These are phyloP conservation scores for Staphylotrichum tortipilum DNA, from an alignment of 495 filamentous ascomycete genomes.

Conservation along the genomic window DNA sequence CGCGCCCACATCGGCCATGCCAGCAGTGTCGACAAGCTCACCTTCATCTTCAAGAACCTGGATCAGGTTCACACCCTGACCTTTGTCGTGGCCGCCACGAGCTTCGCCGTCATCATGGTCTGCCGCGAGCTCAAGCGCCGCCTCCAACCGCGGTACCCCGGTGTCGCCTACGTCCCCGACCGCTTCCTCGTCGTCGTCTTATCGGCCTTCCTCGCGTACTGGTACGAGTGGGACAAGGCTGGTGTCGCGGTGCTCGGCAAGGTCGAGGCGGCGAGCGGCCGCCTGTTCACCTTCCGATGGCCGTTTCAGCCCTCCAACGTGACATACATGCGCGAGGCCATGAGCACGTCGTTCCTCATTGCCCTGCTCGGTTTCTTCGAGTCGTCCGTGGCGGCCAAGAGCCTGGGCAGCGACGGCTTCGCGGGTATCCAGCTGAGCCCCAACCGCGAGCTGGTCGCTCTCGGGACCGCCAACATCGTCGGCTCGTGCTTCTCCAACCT, in stretches of 20 bases:
- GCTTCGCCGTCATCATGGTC: slow-evolving; percentile 84
- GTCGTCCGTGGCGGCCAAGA: slow-evolving; percentile 94
- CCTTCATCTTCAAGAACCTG: slow-evolving; percentile 65
- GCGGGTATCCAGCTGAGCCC: slow-evolving; percentile 73
- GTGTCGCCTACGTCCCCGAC: slow-evolving; percentile 84
- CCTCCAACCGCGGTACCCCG: slow-evolving; percentile 72
- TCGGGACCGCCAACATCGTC: slow-evolving; percentile 81
- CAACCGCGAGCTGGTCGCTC: slow-evolving; percentile 88
- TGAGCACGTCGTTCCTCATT: slow-evolving; percentile 89
- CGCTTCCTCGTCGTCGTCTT: slow-evolving; percentile 85
- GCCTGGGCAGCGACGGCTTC: slow-evolving; percentile 58
- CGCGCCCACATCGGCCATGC: slow-evolving; percentile 58
- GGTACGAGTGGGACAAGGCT: slow-evolving; percentile 67
- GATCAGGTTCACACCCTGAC: slow-evolving; percentile 63
- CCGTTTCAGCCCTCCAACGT: slow-evolving; percentile 70
- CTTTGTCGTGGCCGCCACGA: slow-evolving; percentile 60
- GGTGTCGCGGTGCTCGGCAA: slow-evolving; percentile 80
- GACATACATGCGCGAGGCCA: slow-evolving; percentile 72
- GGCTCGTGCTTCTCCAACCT: slow-evolving; percentile 88
- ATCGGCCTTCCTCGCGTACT: slow-evolving; percentile 70
- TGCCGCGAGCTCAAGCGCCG: slow-evolving; percentile 70
- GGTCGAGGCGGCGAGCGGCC: slow-evolving; percentile 58
- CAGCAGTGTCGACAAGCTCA: slow-evolving; percentile 74
- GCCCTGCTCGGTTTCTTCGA: slow-evolving; percentile 96
- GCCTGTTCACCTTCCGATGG: slow-evolving; percentile 71